Base-by-base conservation (phyloP, 1,284 basidiomycete species). In the Ceratobasidium sp. region DNA sequence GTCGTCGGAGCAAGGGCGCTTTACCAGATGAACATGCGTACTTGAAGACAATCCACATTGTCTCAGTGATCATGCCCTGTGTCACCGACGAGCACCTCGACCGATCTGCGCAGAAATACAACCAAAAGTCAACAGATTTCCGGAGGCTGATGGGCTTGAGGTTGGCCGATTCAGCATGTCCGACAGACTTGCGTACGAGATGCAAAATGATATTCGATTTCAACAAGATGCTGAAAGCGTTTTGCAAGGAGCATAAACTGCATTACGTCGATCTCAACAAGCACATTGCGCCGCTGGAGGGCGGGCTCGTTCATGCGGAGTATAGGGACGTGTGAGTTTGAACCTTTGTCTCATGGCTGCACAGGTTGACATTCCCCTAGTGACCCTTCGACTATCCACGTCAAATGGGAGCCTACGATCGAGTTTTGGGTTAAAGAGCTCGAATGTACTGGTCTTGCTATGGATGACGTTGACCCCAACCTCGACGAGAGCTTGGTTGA, bases 101-200 rank as follows among this genome's bases (percentile, higher is more conserved):
- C 25, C 60, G 60, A n/a, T 64, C 60, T 64, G 60, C 60, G 34
- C 60, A 64, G 34, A 64, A 64, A 34, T 64, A 64, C 47, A 64
- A 64, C 47, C 60, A 64, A 64, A 64, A 64, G 60, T 64, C 60
- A 2, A 25, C 45, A 20, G 60, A 64, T n/a, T 64, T 64, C 40
- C 45, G 60, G 20, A 34, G 31, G 34, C 34, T 64, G 13, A 45
- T 52, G 32, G 60, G 60, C n/a, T 64, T 64, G 32, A 31, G 60
- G 3, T 40, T 64, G 47, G 60, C 29, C 5, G 60, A 64, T 27
- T 49, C 45, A 27, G 60, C 45, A 52, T 64, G 60, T 40, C 60
- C 60, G 22, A 64, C 60, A 3, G 60, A 64, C 45, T 25, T 64
- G 60, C 32, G 29, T 13, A 64, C 60, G 17, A 29, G 60, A 20